These are phyloP conservation scores for Floccularia luteovirens DNA, from an alignment of 768 basidiomycete genomes.

Conservation along the genomic window DNA sequence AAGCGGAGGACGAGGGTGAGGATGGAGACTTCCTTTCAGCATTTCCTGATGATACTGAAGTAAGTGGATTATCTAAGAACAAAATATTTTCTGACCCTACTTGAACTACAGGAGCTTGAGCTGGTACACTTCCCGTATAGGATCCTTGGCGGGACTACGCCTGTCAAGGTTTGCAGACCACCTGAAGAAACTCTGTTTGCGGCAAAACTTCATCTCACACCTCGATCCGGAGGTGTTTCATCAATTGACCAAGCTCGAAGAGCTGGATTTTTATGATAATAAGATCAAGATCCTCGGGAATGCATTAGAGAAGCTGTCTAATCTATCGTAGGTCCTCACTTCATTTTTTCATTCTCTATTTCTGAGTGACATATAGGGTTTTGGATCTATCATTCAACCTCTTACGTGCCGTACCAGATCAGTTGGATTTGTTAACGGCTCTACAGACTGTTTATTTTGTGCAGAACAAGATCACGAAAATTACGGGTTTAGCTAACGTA, in stretches of 20 bases:
- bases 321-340: constrained; percentile 43
- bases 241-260: constrained; percentile 64
- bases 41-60: constrained; percentile 82
- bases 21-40: constrained; percentile 68
- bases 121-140: constrained; percentile 75
- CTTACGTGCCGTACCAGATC: constrained; percentile 61
- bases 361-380: constrained; percentile 38
- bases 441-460: constrained; percentile 87
- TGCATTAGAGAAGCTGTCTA: constrained; percentile 49
- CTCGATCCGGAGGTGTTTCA: constrained; percentile 71
- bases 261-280: constrained; percentile 96
- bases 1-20: constrained; percentile 36
- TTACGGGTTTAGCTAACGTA: constrained; percentile 54
- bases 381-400: constrained; percentile 97
- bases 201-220: constrained; percentile 75
- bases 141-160: constrained; percentile 57
- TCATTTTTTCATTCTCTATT: constrained; percentile 1
- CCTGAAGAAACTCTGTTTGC: constrained; percentile 71
- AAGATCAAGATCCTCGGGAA: constrained; percentile 70
- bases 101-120: constrained; percentile 64
- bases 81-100: constrained; percentile 7
- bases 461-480: constrained; percentile 88
- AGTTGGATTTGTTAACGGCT: constrained; percentile 45
- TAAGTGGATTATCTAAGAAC: constrained; percentile 22
- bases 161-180: constrained; percentile 65